phyloP scores from a whole-genome alignment of 257 asterid species.

The Fraxinus americana region DNA sequence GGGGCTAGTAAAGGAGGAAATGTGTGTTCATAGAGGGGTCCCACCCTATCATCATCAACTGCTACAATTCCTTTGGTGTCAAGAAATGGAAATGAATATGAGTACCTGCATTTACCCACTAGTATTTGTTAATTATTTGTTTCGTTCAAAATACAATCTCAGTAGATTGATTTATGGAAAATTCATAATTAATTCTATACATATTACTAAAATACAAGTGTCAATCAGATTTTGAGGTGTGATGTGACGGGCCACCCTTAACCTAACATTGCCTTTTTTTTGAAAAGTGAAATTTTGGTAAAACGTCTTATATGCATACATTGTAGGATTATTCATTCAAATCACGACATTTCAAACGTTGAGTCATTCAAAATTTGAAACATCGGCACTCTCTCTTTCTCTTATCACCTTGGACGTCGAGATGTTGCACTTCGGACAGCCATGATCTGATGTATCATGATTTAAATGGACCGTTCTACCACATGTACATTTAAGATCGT shows the following conservation, averaged over 20 bases:
- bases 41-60: slow-evolving; percentile 81
- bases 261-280: background rate
- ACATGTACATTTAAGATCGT: too few relatives aligned
- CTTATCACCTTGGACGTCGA: too few relatives aligned
- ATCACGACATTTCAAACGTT: too few relatives aligned
- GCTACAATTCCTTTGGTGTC: slow-evolving; percentile 87
- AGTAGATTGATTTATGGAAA: background rate
- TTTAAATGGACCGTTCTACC: too few relatives aligned
- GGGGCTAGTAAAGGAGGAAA: slow-evolving; percentile 91
- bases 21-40: slow-evolving; percentile 90
- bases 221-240: background rate
- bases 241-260: background rate
- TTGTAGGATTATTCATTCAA: too few relatives aligned
- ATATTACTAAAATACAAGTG: background rate
- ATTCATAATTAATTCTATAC: background rate
- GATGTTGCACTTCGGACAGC: too few relatives aligned
- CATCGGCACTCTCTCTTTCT: too few relatives aligned
- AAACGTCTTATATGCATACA: too few relatives aligned
- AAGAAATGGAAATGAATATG: slow-evolving; percentile 88
- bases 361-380: too few relatives aligned
- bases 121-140: slow-evolving; percentile 2
- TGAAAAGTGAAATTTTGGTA: too few relatives aligned
- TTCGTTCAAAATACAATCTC: background rate
- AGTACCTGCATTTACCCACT: slow-evolving; percentile 58
- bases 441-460: too few relatives aligned